phyloP scores from a whole-genome alignment of 164 flowering plant genomes.

The Vitis cinerea region DNA sequence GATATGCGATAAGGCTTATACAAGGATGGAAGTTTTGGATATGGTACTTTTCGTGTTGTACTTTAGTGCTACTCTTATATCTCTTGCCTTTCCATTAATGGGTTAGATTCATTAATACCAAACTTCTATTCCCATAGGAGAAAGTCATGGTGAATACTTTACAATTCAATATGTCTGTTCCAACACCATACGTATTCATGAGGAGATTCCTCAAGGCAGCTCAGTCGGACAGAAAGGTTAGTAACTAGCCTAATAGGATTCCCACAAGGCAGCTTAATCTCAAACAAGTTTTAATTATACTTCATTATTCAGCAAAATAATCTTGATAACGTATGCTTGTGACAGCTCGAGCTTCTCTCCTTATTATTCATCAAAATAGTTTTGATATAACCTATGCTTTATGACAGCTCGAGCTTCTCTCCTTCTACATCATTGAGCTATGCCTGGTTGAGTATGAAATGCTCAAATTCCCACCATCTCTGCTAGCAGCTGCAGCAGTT shows the following conservation, averaged over 20 bases:
- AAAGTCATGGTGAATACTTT: slow-evolving; percentile 30
- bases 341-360: slow-evolving; percentile 41
- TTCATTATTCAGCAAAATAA: neutral
- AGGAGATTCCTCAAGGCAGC: slow-evolving; percentile 38
- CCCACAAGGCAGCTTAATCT: neutral
- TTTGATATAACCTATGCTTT: neutral
- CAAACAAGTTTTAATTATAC: no score
- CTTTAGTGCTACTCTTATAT: neutral
- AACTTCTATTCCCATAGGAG: slow-evolving; percentile 21
- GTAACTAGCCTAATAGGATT: neutral
- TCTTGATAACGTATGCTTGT: neutral
- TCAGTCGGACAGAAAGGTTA: slow-evolving; percentile 31
- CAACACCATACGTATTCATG: slow-evolving; percentile 41
- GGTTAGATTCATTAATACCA: neutral
- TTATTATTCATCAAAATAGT: slow-evolving; percentile 4
- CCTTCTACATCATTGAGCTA: slow-evolving; percentile 45
- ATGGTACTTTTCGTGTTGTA: slow-evolving; percentile 22
- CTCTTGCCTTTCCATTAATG: neutral
- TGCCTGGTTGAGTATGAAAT: slow-evolving; percentile 50
- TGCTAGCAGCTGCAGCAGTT: slow-evolving; percentile 47
- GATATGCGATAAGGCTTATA: slow-evolving; percentile 36
- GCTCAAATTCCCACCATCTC: slow-evolving; percentile 46
- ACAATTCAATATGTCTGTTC: slow-evolving; percentile 35
- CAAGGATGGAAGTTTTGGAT: slow-evolving; percentile 29
- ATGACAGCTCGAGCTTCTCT: slow-evolving; percentile 38